These are phyloP conservation scores for Pyrrhoderma noxium DNA, from an alignment of 1,284 basidiomycete species.

Conservation along the genomic window DNA sequence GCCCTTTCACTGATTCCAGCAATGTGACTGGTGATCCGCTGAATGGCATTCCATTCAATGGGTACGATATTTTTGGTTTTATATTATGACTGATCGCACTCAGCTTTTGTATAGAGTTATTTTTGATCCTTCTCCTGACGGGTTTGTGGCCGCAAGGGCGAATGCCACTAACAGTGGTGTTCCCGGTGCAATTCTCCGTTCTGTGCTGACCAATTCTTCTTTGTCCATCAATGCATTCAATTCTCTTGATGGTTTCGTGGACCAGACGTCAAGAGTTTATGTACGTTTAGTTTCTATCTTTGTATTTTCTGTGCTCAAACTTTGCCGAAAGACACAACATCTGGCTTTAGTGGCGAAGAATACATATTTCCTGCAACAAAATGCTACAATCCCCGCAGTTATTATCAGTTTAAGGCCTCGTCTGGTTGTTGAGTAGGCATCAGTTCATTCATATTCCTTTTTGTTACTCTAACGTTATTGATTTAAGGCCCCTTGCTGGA, in stretches of 20 bases:
- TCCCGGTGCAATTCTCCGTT: conserved; percentile 48
- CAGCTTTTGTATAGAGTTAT: conserved; percentile 32
- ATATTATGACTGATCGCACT: background rate
- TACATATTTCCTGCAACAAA: conserved; percentile 43
- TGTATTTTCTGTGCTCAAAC: conserved; percentile 4
- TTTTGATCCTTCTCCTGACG: conserved; percentile 33
- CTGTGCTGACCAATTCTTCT: conserved; percentile 29
- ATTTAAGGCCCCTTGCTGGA: conserved; percentile 39
- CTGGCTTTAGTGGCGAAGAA: conserved; percentile 47
- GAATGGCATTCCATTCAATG: conserved; percentile 46
- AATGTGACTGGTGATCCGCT: conserved; percentile 42
- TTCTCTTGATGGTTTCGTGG: conserved; percentile 41
- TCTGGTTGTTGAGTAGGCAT: conserved; percentile 48
- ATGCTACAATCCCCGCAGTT: conserved; percentile 30
- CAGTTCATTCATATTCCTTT: background rate
- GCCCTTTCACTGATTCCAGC: conserved; percentile 29
- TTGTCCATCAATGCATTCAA: conserved; percentile 40
- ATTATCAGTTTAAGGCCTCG: conserved; percentile 38
- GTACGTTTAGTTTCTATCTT: conserved; percentile 29
- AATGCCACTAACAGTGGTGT: conserved; percentile 39
- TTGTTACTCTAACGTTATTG: conserved; percentile 1
- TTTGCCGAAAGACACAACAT: conserved; percentile 39
- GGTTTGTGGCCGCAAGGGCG: conserved; percentile 44
- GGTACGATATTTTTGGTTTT: conserved; percentile 30
- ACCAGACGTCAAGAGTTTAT: conserved; percentile 43